Evolutionary conservation across 176 grass and related monocot genomes (phyloP).

Genomic region (Juncus effusus): DNA sequence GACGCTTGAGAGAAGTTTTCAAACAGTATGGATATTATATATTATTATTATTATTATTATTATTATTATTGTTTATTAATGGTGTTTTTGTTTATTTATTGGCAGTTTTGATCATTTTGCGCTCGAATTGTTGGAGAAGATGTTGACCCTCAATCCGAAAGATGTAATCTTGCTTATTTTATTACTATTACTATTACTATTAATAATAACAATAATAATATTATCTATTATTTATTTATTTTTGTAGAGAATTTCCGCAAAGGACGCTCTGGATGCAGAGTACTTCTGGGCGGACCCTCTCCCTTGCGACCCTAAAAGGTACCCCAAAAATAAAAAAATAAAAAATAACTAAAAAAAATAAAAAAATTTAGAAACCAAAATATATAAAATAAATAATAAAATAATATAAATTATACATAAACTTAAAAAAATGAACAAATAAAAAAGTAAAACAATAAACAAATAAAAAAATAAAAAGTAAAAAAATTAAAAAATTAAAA

Average conservation of each 20-base stretch:
- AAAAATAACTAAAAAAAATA: not conserved
- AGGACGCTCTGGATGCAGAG: slow-evolving; percentile 93
- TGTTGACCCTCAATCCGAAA: slow-evolving; percentile 74
- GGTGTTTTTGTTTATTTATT: slow-evolving; percentile 13
- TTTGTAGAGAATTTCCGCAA: slow-evolving; percentile 80
- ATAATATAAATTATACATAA: too few relatives aligned
- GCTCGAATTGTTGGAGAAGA: slow-evolving; percentile 73
- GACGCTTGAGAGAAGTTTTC: slow-evolving; percentile 66
- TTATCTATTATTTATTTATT: slow-evolving; percentile 25
- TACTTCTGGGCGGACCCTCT: slow-evolving; percentile 95
- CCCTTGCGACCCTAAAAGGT: slow-evolving; percentile 93
- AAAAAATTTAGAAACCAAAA: too few relatives aligned
- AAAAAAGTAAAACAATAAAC: too few relatives aligned
- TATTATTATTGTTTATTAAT: not conserved
- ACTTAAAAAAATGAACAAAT: too few relatives aligned
- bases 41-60: slow-evolving; percentile 17
- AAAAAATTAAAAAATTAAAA: not conserved
- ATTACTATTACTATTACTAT: slow-evolving; percentile 3
- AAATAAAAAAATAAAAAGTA: not conserved
- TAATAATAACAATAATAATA: not conserved
- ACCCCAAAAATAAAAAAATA: not conserved
- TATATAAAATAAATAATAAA: too few relatives aligned
- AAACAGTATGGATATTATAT: slow-evolving; percentile 64
- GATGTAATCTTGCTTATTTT: slow-evolving; percentile 21
- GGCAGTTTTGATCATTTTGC: slow-evolving; percentile 80